Percentiles rank a stretch among this genome's conserved stretches.
Conservation (phyloP, 768 basidiomycete species). For the Chalciporus chontae region DNA sequence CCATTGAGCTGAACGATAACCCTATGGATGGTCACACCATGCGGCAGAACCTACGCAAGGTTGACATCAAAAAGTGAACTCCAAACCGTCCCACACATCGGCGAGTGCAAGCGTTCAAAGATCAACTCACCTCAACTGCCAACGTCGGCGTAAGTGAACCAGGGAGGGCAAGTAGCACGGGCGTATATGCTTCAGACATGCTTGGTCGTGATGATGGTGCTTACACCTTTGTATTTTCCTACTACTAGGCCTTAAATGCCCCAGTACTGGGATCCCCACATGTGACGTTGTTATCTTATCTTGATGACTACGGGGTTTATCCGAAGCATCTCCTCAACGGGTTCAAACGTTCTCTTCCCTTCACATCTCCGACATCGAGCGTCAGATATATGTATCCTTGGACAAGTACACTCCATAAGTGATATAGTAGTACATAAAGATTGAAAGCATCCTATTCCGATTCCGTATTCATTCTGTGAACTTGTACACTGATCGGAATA, state of each 20-base stretch:
- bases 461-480: conserved; percentile 19
- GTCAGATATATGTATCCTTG: neutral
- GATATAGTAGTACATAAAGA: neutral
- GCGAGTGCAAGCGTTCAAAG: too few species aligned
- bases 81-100: too few species aligned
- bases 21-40: conserved; percentile 66
- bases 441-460: too few species aligned
- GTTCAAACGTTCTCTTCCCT: neutral
- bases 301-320: neutral
- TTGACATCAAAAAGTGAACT: too few species aligned
- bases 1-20: conserved; percentile 64
- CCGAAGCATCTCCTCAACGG: neutral
- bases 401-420: neutral
- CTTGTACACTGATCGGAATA: conserved; percentile 24
- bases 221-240: neutral
- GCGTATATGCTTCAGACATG: conserved; percentile 44
- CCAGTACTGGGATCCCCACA: too few species aligned
- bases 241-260: neutral
- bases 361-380: too few species aligned
- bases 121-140: conserved; percentile 51
- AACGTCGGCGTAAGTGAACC: conserved; percentile 50
- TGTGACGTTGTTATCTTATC: neutral
- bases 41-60: conserved; percentile 51
- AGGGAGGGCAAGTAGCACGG: conserved; percentile 52
- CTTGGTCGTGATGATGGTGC: neutral